Evolutionary conservation across 1,284 basidiomycete genomes (phyloP).

Genomic region (Trichosporon faecale): DNA sequence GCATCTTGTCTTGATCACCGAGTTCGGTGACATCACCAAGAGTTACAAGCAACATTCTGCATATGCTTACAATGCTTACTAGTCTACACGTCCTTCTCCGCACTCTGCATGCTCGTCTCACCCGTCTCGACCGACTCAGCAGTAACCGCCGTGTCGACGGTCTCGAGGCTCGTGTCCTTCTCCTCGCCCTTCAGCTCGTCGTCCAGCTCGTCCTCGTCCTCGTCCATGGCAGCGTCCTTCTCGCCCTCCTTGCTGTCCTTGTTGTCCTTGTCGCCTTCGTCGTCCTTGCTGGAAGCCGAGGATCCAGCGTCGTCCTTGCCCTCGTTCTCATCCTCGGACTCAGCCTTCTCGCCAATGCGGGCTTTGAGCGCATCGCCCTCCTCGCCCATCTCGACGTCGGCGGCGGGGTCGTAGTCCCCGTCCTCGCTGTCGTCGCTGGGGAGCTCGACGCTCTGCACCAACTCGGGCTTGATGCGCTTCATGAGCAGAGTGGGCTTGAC

Average conservation of each 20-base stretch:
- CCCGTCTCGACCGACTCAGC: too few relatives aligned
- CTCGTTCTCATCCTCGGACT: background rate
- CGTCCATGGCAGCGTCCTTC: background rate
- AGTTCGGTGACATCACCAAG: too few relatives aligned
- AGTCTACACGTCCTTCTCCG: too few relatives aligned
- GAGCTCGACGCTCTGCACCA: background rate
- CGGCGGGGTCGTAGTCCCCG: background rate
- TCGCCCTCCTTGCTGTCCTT: too few relatives aligned
- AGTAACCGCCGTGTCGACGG: too few relatives aligned
- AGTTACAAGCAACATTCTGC: too few relatives aligned
- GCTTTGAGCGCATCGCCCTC: background rate
- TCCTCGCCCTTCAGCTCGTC: background rate
- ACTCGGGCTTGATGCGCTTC: background rate
- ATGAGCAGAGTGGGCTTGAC: background rate
- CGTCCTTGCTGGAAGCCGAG: too few relatives aligned
- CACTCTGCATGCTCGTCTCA: too few relatives aligned
- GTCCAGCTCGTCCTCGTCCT: background rate
- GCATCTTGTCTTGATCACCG: too few relatives aligned
- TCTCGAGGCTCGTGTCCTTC: background rate
- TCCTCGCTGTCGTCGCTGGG: conserved; percentile 1
- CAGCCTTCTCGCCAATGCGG: background rate
- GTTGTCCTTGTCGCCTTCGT: too few relatives aligned
- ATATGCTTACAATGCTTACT: too few relatives aligned
- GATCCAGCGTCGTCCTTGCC: too few relatives aligned
- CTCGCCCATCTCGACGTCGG: background rate